These are phyloP conservation scores for Adenanthera pavonina DNA, from an alignment of 306 rosid species.

Conservation along the genomic window DNA sequence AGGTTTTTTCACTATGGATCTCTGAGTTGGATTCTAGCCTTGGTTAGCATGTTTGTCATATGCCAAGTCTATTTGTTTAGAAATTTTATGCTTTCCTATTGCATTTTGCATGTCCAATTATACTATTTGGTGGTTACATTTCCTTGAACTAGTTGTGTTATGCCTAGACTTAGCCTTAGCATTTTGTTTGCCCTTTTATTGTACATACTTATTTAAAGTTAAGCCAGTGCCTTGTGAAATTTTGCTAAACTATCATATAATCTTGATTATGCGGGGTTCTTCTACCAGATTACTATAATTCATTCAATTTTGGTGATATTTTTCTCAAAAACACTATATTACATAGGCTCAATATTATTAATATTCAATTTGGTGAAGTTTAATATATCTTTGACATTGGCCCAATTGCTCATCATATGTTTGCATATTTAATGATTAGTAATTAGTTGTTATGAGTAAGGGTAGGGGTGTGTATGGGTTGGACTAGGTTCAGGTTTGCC, in stretches of 20 bases:
- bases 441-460: too few relatives aligned
- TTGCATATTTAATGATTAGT: background rate
- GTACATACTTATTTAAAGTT: background rate
- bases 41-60: conserved; percentile 33
- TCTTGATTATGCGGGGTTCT: background rate
- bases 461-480: too few relatives aligned
- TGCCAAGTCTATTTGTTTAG: conserved; percentile 33
- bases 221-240: background rate
- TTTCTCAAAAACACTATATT: background rate
- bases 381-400: background rate
- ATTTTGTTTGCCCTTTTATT: background rate
- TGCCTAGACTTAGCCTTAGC: background rate
- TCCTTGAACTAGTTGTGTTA: conserved; percentile 9
- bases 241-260: background rate
- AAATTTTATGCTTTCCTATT: background rate
- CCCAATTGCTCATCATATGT: background rate
- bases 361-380: conserved; percentile 1
- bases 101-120: conserved; percentile 18
- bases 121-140: conserved; percentile 15
- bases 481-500: too few relatives aligned
- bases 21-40: conserved; percentile 40
- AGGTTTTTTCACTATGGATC: conserved; percentile 63
- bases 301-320: conserved; percentile 11
- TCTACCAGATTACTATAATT: background rate
- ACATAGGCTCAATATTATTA: background rate